These are phyloP conservation scores for Penicillium soppii DNA, from an alignment of 495 filamentous ascomycete genomes.

Conservation along the genomic window DNA sequence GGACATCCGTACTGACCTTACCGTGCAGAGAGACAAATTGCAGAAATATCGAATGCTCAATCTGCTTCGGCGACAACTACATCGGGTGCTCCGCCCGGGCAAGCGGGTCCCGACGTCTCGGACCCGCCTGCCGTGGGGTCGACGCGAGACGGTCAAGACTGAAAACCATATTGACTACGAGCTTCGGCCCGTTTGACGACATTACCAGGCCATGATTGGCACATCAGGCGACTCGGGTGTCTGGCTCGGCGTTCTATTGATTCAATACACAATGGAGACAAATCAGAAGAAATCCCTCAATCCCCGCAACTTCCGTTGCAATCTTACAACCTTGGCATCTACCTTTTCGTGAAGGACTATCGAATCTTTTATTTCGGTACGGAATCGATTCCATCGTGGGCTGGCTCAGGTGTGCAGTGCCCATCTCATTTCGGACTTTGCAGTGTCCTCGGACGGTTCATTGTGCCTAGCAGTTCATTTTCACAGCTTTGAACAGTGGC, in stretches of 20 bases:
- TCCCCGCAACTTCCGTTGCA: background rate
- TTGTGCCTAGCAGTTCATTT: background rate
- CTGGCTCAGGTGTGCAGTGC: background rate
- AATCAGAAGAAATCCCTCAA: background rate
- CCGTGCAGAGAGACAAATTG: conserved; percentile 36
- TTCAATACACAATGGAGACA: background rate
- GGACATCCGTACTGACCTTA: background rate
- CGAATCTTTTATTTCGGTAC: background rate
- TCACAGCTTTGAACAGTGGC: background rate
- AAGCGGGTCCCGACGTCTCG: conserved; percentile 23
- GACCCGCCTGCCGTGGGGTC: conserved; percentile 26
- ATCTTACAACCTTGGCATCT: background rate
- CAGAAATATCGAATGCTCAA: conserved; percentile 24
- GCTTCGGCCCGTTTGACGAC: background rate
- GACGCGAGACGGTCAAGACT: conserved; percentile 22
- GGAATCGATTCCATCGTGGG: background rate
- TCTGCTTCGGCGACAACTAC: conserved; percentile 10
- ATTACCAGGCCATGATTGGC: background rate
- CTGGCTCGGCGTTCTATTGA: background rate
- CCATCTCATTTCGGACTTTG: background rate
- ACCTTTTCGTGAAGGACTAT: background rate
- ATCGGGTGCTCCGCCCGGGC: conserved; percentile 18
- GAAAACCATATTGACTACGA: background rate
- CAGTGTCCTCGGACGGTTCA: background rate
- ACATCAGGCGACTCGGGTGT: background rate